A percentile compares a stretch with the other conserved stretches of the same genome.
Conservation (phyloP, 2,329 filamentous ascomycete genomes). For the Conoideocrella luteorostrata region DNA sequence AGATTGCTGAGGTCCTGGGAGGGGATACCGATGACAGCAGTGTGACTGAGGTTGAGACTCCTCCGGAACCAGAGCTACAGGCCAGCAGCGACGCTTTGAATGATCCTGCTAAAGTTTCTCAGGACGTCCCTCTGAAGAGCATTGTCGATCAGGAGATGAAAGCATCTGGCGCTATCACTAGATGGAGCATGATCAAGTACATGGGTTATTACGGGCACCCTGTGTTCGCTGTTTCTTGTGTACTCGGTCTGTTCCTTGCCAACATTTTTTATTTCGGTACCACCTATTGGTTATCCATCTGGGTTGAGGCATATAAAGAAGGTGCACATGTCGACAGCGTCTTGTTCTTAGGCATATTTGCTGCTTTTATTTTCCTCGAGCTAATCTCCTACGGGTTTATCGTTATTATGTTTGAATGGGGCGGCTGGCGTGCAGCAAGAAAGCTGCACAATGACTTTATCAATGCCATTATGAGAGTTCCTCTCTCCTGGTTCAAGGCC, state of each 20-base stretch:
- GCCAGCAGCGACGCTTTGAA: slow-evolving; percentile 22
- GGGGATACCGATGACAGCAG: slow-evolving; percentile 29
- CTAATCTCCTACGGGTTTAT: slow-evolving; percentile 34
- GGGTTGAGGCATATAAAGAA: slow-evolving; percentile 46
- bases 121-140: slow-evolving; percentile 32
- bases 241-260: slow-evolving; percentile 33
- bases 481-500: slow-evolving; percentile 51
- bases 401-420: slow-evolving; percentile 45
- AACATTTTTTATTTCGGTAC: slow-evolving; percentile 36
- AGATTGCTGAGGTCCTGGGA: slow-evolving; percentile 31
- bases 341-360: slow-evolving; percentile 50
- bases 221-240: slow-evolving; percentile 32
- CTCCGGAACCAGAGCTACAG: slow-evolving; percentile 21
- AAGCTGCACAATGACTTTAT: slow-evolving; percentile 48
- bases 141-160: slow-evolving; percentile 43
- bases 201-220: slow-evolving; percentile 45
- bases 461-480: slow-evolving; percentile 44
- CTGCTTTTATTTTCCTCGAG: slow-evolving; percentile 37
- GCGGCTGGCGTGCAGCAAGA: slow-evolving; percentile 50
- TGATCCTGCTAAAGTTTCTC: slow-evolving; percentile 24
- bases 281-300: slow-evolving; percentile 44
- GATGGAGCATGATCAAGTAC: slow-evolving; percentile 43
- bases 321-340: slow-evolving; percentile 36
- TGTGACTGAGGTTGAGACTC: slow-evolving; percentile 18
- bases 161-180: slow-evolving; percentile 37